Conservation (phyloP, 148 eudicot species). For the Amaranthus hypochondriacus region DNA sequence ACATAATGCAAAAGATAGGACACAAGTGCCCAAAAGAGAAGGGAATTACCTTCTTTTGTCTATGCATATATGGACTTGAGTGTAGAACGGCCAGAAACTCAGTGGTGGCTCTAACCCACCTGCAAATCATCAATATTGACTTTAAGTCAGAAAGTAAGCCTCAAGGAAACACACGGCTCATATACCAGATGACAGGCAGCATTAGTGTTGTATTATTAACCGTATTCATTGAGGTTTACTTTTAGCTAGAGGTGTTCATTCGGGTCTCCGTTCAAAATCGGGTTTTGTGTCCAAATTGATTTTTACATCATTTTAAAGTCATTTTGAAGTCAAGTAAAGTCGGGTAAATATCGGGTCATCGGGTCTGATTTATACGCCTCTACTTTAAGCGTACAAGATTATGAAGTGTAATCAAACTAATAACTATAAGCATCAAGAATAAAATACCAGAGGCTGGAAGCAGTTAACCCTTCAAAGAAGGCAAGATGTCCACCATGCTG, state of each 20-base stretch:
- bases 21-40: background rate
- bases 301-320: too few species aligned
- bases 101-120: slow-evolving; percentile 90
- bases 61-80: slow-evolving; percentile 58
- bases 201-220: background rate
- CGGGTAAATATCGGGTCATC: too few species aligned
- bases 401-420: background rate
- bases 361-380: too few species aligned
- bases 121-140: slow-evolving; percentile 21
- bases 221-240: background rate
- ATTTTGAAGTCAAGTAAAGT: too few species aligned
- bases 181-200: background rate
- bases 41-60: slow-evolving; percentile 49
- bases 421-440: background rate
- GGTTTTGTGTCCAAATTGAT: too few species aligned
- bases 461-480: slow-evolving; percentile 84
- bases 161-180: background rate
- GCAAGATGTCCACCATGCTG: slow-evolving; percentile 94
- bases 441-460: slow-evolving; percentile 68
- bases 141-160: slow-evolving; percentile 5
- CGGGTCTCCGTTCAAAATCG: too few species aligned
- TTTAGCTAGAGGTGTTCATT: background rate
- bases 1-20: background rate
- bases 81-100: slow-evolving; percentile 62
- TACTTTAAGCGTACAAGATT: background rate